Conservation (phyloP, 2,329 filamentous ascomycete species). For the Fusarium cicatricum region DNA sequence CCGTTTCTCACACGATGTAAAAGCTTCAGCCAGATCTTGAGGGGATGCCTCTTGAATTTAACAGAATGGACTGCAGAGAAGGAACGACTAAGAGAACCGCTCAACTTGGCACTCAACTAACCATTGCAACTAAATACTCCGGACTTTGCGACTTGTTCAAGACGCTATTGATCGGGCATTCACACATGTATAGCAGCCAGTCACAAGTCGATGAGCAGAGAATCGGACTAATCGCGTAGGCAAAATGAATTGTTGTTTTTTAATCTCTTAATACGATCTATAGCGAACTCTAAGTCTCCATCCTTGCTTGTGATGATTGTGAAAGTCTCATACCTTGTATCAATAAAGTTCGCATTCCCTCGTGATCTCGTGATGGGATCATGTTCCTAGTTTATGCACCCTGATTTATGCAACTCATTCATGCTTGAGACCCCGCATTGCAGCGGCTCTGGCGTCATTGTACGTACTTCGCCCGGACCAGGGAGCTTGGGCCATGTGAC, state of each 20-base stretch:
- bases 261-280: not conserved
- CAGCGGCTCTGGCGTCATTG: constrained; percentile 31
- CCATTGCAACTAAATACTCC: constrained; percentile 23
- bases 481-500: constrained; percentile 41
- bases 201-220: constrained; percentile 19
- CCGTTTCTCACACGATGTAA: constrained; percentile 17
- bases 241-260: constrained; percentile 29
- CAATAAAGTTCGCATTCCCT: too few species aligned
- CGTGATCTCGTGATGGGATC: constrained; percentile 9
- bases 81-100: constrained; percentile 10
- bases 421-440: constrained; percentile 32
- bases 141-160: constrained; percentile 9
- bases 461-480: constrained; percentile 18
- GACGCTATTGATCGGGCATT: constrained; percentile 8
- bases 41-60: constrained; percentile 1
- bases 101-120: constrained; percentile 32
- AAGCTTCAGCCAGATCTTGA: constrained; percentile 4
- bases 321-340: too few species aligned
- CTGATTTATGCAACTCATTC: constrained; percentile 31
- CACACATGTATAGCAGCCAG: constrained; percentile 17
- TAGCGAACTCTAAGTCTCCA: too few species aligned
- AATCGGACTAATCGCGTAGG: constrained; percentile 41
- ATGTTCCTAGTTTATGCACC: constrained; percentile 25
- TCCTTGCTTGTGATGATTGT: too few species aligned
- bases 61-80: constrained; percentile 3